Conservation (phyloP, 257 asterid species). For the Solanum arcanum region DNA sequence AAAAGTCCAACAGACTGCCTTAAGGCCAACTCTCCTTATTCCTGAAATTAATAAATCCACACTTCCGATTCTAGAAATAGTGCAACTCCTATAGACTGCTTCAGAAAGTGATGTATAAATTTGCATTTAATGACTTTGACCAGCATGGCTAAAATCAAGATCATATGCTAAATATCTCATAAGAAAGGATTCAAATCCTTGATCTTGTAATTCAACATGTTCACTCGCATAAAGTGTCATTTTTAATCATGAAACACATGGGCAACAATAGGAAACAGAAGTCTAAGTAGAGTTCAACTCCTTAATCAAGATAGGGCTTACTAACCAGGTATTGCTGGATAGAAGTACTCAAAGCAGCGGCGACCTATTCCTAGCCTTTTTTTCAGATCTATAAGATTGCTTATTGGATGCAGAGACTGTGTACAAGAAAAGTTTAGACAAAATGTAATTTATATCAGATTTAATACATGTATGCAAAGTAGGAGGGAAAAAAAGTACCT, state of each 20-base stretch:
- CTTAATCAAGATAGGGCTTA: slow-evolving; percentile 4
- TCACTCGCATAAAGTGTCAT: background rate
- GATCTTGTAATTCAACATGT: background rate
- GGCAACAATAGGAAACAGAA: background rate
- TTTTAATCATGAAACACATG: background rate
- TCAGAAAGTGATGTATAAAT: background rate
- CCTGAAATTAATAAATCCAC: background rate
- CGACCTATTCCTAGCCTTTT: slow-evolving; percentile 92
- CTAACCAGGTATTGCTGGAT: slow-evolving; percentile 92
- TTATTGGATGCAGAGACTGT: slow-evolving; percentile 97
- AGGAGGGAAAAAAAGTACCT: slow-evolving; percentile 28
- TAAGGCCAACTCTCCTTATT: background rate
- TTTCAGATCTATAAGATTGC: slow-evolving; percentile 82
- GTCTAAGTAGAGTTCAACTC: background rate
- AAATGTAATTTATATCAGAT: background rate
- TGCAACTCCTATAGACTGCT: background rate
- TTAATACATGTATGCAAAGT: background rate
- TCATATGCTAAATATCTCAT: background rate
- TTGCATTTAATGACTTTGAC: background rate
- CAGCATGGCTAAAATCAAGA: background rate
- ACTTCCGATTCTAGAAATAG: background rate
- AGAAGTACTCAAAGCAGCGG: slow-evolving; percentile 89
- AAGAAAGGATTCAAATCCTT: background rate
- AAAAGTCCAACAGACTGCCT: background rate
- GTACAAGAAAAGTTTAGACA: background rate